Evolutionary conservation across 78 protist genomes (phyloP), one percentile per base, ranked within the genome.

Genomic region (Capsaspora owczarzaki): DNA sequence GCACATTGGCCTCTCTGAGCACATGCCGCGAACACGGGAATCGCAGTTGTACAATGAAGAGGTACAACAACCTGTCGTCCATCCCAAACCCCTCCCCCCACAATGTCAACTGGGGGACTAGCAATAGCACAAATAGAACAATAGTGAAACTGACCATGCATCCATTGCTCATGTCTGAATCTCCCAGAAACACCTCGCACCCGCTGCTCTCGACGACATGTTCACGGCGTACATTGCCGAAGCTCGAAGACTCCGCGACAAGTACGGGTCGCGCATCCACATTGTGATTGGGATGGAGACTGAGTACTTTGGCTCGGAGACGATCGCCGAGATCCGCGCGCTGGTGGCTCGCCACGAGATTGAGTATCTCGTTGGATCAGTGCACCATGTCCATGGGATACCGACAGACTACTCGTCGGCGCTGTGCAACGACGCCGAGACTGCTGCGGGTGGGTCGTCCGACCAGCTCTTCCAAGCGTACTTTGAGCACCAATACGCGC

Each of bases 301-400:
- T 6, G 78, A 74, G 63, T 46, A 22, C 2, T 3, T 37, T n/a
- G 27, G 42, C 6, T 27, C 23, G 2, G 78, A 1, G n/a, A 12
- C 27, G n/a, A n/a, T 47, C 1, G 61, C 1, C 2, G 33, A n/a
- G 4, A 38, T 27, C 29, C 41, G 1, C 14, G 63, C 27, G 20
- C 42, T 74, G 53, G n/a, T n/a, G 43, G 33, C n/a, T 5, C 1
- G 33, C 19, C 23, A 47, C 78, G 1, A 6, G 2, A 60, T 74
- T 27, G 61, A 47, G 63, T 74, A 47, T 29, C 4, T 43, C 27
- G 78, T 74, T 4, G 78, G 78, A 3, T n/a, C 63, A 2, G 78
- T 74, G 41, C 78, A 74, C 41, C 78, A 74, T 42, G 78, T 74
- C 12, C 41, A 47, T 31, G 61, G 63, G 29, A 33, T 74, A 29